These are phyloP conservation scores for Simmondsia chinensis DNA, from an alignment of 148 eudicot species.

Conservation along the genomic window DNA sequence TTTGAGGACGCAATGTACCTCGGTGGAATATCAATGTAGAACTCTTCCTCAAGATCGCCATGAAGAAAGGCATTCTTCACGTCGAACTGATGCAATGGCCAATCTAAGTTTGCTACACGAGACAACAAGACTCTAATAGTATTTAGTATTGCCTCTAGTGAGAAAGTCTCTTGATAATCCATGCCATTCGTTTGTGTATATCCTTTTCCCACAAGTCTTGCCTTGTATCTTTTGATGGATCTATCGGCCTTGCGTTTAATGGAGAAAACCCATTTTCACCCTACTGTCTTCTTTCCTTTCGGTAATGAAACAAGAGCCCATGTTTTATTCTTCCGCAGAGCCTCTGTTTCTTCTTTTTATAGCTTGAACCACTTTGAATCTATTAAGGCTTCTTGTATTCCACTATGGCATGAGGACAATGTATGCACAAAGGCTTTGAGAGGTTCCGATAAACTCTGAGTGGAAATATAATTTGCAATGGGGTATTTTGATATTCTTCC, in stretches of 20 bases:
- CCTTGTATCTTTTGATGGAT: background rate
- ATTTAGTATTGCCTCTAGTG: background rate
- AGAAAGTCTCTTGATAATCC: conserved; percentile 1
- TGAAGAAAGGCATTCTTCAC: too few species aligned
- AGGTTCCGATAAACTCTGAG: background rate
- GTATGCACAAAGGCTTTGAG: background rate
- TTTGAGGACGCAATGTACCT: too few species aligned
- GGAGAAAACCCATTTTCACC: too few species aligned
- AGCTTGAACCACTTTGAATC: too few species aligned
- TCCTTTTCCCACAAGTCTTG: background rate
- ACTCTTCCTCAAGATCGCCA: too few species aligned
- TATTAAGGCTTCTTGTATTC: background rate
- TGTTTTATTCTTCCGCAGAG: background rate
- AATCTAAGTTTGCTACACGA: background rate
- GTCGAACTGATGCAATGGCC: too few species aligned
- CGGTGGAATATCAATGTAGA: too few species aligned
- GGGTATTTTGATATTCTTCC: background rate
- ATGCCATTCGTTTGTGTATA: background rate
- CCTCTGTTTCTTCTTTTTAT: too few species aligned
- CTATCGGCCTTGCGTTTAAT: background rate
- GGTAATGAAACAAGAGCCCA: background rate
- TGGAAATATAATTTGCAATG: background rate
- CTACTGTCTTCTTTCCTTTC: background rate
- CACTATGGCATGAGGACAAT: background rate
- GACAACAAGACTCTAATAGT: background rate